Conservation (phyloP, 441 rosid genomes). For the Corymbia citriodora region DNA sequence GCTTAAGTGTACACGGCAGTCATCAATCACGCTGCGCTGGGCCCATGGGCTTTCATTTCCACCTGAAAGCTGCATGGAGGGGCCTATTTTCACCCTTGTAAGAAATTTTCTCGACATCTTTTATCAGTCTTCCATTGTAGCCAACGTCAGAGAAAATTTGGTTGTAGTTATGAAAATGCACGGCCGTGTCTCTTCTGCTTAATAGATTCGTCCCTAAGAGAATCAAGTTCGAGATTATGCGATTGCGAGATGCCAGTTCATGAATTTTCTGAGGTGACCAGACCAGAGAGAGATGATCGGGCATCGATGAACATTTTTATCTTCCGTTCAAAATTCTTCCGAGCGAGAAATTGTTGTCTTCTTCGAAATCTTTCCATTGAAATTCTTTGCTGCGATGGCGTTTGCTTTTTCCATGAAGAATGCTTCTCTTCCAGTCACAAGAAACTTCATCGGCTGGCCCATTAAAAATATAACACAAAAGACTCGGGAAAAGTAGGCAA, state of each 20-base stretch:
- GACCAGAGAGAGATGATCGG: neutral
- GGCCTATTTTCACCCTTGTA: neutral
- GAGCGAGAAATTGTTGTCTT: no score
- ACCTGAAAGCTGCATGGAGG: neutral
- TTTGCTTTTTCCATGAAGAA: no score
- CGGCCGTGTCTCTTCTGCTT: neutral
- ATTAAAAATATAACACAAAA: no score
- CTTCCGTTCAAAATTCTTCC: no score
- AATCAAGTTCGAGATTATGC: neutral
- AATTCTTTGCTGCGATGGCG: no score
- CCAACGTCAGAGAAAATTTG: neutral
- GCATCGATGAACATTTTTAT: no score
- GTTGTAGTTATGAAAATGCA: neutral
- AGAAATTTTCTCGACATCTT: rapidly evolving
- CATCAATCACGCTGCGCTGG: neutral
- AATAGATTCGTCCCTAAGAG: neutral
- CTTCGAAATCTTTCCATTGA: no score
- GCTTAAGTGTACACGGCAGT: no score
- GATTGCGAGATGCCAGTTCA: neutral
- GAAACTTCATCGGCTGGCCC: no score
- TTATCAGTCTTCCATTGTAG: neutral
- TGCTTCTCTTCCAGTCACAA: no score
- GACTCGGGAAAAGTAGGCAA: no score
- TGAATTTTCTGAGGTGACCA: neutral
- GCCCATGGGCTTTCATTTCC: neutral